These are phyloP conservation scores for Podaxis sp. DNA, from an alignment of 768 basidiomycete genomes.

Conservation along the genomic window DNA sequence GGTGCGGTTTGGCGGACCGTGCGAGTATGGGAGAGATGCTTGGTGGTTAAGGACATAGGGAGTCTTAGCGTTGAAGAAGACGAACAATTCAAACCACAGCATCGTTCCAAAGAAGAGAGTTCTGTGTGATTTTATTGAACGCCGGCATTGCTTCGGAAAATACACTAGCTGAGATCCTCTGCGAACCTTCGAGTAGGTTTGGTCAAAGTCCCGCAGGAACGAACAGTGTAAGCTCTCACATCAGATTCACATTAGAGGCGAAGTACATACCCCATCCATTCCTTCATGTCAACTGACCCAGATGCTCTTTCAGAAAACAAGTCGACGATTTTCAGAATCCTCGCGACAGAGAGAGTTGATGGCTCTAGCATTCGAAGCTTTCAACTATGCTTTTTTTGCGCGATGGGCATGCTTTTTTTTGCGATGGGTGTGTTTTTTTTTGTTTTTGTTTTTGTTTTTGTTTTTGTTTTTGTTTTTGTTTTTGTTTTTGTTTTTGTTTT, in stretches of 20 bases:
- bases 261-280: conserved; percentile 26
- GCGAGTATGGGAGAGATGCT: conserved; percentile 27
- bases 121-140: background rate
- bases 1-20: conserved; percentile 46
- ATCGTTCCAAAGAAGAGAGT: conserved; percentile 8
- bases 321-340: conserved; percentile 38
- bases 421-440: too few relatives aligned
- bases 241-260: background rate
- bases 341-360: conserved; percentile 38
- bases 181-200: background rate
- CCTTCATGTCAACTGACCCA: conserved; percentile 23
- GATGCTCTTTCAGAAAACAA: conserved; percentile 23
- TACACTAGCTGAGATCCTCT: conserved; percentile 32
- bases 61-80: conserved; percentile 22
- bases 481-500: too few relatives aligned
- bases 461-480: too few relatives aligned
- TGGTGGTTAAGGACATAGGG: conserved; percentile 19
- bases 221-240: conserved; percentile 20
- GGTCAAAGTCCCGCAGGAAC: background rate
- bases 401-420: conserved; percentile 36
- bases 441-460: too few relatives aligned
- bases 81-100: conserved; percentile 7
- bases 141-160: conserved; percentile 27
- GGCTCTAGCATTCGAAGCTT: conserved; percentile 40
- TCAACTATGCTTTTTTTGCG: conserved; percentile 45